Evolutionary conservation across 1,139 yeast species (phyloP), one percentile per base, ranked within the genome.

Genomic region (Magnusiomyces sp.): DNA sequence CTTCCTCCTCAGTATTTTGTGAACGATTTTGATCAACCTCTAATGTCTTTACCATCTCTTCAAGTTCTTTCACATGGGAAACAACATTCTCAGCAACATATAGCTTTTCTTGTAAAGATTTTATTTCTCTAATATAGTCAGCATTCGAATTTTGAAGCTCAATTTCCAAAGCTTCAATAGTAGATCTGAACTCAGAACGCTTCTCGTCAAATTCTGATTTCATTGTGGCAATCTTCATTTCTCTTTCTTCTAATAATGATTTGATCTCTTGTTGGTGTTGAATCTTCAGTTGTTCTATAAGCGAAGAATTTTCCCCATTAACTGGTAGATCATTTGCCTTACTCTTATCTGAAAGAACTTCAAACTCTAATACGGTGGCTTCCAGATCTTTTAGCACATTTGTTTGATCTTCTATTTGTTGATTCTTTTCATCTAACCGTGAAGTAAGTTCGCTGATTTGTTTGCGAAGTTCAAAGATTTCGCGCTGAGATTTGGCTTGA

Each of bases 171-270:
- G 59, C 55, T 45, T 63, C 66, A 31, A 63, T 58, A 13, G 63
- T 58, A 23, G 50, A 54, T 39, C 69, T 54, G 53, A 66, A 66
- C 52, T 68, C 70, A 23, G 52, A 56, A 19, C 71, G 58, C 51
- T 65, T 62, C 17, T 54, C 58, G 36, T 64, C 69, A 37, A 62
- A 59, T 29, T 61, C 64, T 9, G 52, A 29, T 51, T 59, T 60
- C 54, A 64, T 50, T 1, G 44, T 49, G n/a, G 56, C 51, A 17
- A 64, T 54, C 48, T 61, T 60, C 17, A 59, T 54, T 38, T 64
- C 67, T 38, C 58, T 55, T 20, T 62, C 64, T 37, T 60, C 62
- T 32, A 51, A 17, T 19, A 34, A 19, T 5, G 42, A 14, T 14
- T 29, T n/a, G 7, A 44, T 17, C 16, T 51, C 49, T 11, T 32